A percentile compares a stretch with the other conserved stretches of the same genome.
These are phyloP conservation scores for Saxophila tyrrhenica DNA, from an alignment of 495 filamentous ascomycete species.

Conservation along the genomic window DNA sequence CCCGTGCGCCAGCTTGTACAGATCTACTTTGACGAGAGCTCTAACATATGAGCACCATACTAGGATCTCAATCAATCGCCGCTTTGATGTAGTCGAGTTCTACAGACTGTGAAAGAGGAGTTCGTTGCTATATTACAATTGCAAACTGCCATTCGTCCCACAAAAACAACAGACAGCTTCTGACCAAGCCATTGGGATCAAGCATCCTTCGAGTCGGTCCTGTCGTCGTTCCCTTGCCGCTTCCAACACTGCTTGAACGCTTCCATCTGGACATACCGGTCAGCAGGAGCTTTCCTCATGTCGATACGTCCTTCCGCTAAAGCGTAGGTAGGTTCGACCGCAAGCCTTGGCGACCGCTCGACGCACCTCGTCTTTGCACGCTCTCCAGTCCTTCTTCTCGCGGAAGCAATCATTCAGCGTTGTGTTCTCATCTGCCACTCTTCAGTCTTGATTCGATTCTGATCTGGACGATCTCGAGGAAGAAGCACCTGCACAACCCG, in stretches of 20 bases:
- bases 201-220: slow-evolving; percentile 64
- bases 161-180: neutral
- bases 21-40: too few species aligned
- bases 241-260: slow-evolving; percentile 90
- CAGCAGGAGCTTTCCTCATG: neutral
- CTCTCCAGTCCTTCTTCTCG: slow-evolving; percentile 92
- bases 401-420: slow-evolving; percentile 93
- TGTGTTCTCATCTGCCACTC: slow-evolving; percentile 60
- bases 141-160: neutral
- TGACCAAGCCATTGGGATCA: slow-evolving; percentile 4
- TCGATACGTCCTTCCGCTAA: neutral
- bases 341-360: neutral
- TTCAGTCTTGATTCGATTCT: neutral
- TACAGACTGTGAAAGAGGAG: too few species aligned
- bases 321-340: slow-evolving; percentile 2
- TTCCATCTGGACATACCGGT: slow-evolving; percentile 58
- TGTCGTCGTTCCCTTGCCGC: slow-evolving; percentile 70
- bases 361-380: slow-evolving; percentile 79
- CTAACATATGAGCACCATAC: too few species aligned
- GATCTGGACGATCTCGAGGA: neutral
- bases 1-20: too few species aligned
- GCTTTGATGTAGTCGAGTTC: too few species aligned
- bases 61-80: too few species aligned
- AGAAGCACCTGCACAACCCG: slow-evolving; percentile 70
- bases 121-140: neutral